Conservation (phyloP, 306 rosid species). For the Cucumis cinereus region DNA sequence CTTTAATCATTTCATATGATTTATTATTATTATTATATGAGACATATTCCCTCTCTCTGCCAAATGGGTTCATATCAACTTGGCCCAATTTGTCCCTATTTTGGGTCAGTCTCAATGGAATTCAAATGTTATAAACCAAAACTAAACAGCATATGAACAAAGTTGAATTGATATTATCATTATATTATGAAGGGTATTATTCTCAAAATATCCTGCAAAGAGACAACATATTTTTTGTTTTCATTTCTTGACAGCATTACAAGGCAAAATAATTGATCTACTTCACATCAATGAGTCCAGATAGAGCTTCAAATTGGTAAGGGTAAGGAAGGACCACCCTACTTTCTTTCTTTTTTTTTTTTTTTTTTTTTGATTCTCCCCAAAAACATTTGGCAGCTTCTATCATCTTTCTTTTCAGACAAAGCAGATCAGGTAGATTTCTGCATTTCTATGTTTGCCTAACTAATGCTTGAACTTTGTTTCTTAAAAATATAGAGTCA, state of each 20-base stretch:
- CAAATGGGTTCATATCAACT: not conserved
- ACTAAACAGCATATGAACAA: not conserved
- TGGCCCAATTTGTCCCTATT: not conserved
- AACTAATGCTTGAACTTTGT: not conserved
- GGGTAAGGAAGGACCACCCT: not conserved
- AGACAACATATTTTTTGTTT: not conserved
- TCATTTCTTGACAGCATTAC: not conserved
- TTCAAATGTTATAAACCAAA: too few relatives aligned
- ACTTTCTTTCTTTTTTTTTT: too few relatives aligned
- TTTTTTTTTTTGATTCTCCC: not conserved
- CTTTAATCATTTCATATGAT: not conserved
- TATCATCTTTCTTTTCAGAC: not conserved
- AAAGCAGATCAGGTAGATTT: not conserved
- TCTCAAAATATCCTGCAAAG: conserved; percentile 1
- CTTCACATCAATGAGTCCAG: not conserved
- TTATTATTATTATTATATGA: not conserved
- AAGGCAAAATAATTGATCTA: not conserved
- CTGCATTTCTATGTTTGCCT: not conserved
- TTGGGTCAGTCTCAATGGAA: not conserved
- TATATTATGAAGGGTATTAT: not conserved
- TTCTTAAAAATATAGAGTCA: not conserved
- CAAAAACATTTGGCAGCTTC: conserved; percentile 1
- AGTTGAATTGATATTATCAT: not conserved
- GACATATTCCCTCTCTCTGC: not conserved
- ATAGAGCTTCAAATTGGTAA: not conserved